Evolutionary conservation across 2,329 filamentous ascomycete genomes (phyloP).

Genomic region (Diaporthe vexans): DNA sequence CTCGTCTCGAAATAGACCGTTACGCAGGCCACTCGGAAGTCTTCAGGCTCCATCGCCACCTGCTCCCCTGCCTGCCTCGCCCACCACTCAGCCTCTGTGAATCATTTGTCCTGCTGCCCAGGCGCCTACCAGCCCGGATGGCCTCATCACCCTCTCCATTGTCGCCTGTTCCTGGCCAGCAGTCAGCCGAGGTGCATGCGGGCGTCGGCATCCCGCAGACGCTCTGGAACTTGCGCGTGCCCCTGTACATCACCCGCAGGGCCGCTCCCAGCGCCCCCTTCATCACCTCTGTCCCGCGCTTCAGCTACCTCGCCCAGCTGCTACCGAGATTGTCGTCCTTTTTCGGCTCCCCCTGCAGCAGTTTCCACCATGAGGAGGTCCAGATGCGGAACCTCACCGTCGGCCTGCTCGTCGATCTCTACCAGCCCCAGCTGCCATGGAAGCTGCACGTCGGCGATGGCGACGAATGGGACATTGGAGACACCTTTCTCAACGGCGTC

Average conservation of each 20-base stretch:
- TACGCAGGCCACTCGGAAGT: conserved; percentile 10
- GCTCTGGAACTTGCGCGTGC: conserved; percentile 69
- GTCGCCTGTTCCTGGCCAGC: conserved; percentile 20
- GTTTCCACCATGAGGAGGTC: conserved; percentile 70
- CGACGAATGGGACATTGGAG: conserved; percentile 70
- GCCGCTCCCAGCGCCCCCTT: conserved; percentile 63
- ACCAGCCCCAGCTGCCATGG: conserved; percentile 69
- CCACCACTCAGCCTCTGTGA: neutral
- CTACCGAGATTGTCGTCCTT: conserved; percentile 67
- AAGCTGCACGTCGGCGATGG: conserved; percentile 67
- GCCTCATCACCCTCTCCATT: conserved; percentile 30
- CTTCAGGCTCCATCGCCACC: conserved; percentile 21
- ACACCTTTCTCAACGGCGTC: conserved; percentile 75
- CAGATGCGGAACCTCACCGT: conserved; percentile 67
- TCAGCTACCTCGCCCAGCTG: conserved; percentile 71
- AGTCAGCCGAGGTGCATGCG: conserved; percentile 37
- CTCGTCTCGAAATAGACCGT: conserved; percentile 1
- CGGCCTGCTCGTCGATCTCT: conserved; percentile 69
- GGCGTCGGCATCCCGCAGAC: conserved; percentile 56
- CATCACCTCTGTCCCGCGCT: conserved; percentile 68
- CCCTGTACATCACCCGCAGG: conserved; percentile 67
- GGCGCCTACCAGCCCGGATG: conserved; percentile 6
- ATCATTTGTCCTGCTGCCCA: neutral
- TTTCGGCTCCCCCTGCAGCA: conserved; percentile 68
- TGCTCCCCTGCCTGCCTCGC: neutral